These are phyloP conservation scores for Dicorynia guianensis DNA, from an alignment of 306 rosid genomes.

Conservation along the genomic window DNA sequence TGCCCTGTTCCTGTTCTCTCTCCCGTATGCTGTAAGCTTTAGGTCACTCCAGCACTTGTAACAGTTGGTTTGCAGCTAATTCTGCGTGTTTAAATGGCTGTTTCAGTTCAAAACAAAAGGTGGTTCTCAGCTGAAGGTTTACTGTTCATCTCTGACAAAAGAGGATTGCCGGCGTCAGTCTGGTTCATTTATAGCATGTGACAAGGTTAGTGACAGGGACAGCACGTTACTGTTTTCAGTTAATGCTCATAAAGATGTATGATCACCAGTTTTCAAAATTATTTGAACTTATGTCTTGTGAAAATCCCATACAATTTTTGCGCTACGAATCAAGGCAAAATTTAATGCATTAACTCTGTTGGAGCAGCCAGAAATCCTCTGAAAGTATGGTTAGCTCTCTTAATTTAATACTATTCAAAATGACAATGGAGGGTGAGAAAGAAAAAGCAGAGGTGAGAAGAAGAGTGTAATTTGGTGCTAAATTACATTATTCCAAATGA, in stretches of 20 bases:
- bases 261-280: neutral
- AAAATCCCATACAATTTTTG: neutral
- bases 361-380: neutral
- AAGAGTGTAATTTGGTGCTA: neutral
- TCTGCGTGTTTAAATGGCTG: constrained; percentile 35
- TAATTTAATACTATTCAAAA: neutral
- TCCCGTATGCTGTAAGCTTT: constrained; percentile 12
- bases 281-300: neutral
- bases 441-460: neutral
- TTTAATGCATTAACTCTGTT: neutral
- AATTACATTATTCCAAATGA: neutral
- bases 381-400: neutral
- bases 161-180: constrained; percentile 94
- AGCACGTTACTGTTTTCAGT: constrained; percentile 22
- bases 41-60: neutral
- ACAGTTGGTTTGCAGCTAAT: constrained; percentile 22
- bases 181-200: constrained; percentile 86
- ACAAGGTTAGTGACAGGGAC: constrained; percentile 68
- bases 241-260: neutral
- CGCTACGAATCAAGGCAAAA: neutral
- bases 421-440: neutral
- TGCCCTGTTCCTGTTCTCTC: neutral
- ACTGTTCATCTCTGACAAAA: constrained; percentile 89
- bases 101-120: constrained; percentile 94
- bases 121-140: constrained; percentile 84